These are phyloP conservation scores for Echinosphaeria canescens DNA, from an alignment of 2,329 filamentous ascomycete species.

Conservation along the genomic window DNA sequence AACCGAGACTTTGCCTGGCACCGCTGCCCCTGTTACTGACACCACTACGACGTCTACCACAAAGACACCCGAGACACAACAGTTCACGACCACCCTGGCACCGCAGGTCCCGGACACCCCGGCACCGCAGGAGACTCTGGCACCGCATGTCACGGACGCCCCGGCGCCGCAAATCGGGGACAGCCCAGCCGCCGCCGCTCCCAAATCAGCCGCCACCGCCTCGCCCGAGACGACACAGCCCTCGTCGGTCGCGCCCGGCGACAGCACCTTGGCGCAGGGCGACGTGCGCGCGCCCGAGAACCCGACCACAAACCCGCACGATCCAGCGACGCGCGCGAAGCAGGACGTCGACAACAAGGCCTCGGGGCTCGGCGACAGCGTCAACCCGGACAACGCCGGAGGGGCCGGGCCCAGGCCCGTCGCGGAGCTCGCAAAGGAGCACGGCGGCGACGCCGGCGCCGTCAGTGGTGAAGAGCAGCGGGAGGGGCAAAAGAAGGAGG, in stretches of 20 bases:
- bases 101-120: no score
- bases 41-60: no score
- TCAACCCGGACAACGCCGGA: constrained; percentile 13
- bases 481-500: constrained; percentile 3
- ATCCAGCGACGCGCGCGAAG: constrained; percentile 8
- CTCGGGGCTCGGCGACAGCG: constrained; percentile 11
- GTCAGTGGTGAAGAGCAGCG: constrained; percentile 1
- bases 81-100: no score
- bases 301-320: constrained; percentile 11
- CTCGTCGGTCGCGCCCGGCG: constrained; percentile 4
- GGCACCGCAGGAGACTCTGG: no score
- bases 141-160: no score
- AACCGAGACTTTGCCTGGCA: no score
- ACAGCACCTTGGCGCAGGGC: constrained; percentile 12
- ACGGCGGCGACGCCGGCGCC: constrained; percentile 10
- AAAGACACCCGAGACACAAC: no score
- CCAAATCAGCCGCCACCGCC: no score
- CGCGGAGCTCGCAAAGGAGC: constrained; percentile 12
- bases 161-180: no score
- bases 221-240: constrained; percentile 1
- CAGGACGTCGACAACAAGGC: constrained; percentile 14
- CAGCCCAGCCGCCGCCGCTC: no score
- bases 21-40: no score
- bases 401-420: constrained; percentile 21
- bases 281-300: constrained; percentile 17